Base-by-base conservation (phyloP, 257 asterid species). In the Prunella vulgaris region DNA sequence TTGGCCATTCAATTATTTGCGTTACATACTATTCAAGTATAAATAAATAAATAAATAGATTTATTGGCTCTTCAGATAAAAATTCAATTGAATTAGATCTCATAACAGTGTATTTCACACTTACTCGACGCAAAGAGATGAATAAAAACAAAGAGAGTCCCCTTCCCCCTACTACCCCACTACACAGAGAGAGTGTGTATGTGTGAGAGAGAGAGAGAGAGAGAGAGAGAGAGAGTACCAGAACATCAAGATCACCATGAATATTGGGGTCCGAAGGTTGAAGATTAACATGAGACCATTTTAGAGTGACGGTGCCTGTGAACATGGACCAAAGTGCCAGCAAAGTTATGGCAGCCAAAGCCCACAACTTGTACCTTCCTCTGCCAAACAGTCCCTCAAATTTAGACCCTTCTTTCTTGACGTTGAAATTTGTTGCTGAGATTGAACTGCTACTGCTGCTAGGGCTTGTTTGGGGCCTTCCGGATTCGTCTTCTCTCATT, bases 251-350 rank as follows among this genome's bases (percentile, higher is more conserved):
- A 80, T 91, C 93, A 12, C 78, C 80, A 75, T 79, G 85, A 79
- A 85, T 65, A 64, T 85, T 60, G 25, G 82, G 73, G 74, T 85
- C 95, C 60, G 83, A 76, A 68, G 66, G 82, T 70, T 75, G 81
- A 67, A 87, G 95, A 77, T 83, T 71, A 51, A 79, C 88, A 46
- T 86, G 64, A 40, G 97, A 86, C 94, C 93, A 88, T 57, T 88
- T 89, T 1, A 92, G 88, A 63, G 97, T 88, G 67, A 95, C 86
- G 25, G 99, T 79, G 69, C 95, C 97, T 24, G 99, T 89, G 21
- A 89, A 86, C 98, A 95, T 86, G 22, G 98, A 92, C 97, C 99
- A 95, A 48, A 86, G 77, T 0, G 99, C 99, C 13, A 95, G 87
- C 57, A 87, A 59, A 56, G 87, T 64, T 8, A 95, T 88, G 60